A percentile compares a stretch with the other conserved stretches of the same genome.
These are phyloP conservation scores for Parascedosporium putredinis DNA, from an alignment of 2,329 filamentous ascomycete genomes.

Conservation along the genomic window DNA sequence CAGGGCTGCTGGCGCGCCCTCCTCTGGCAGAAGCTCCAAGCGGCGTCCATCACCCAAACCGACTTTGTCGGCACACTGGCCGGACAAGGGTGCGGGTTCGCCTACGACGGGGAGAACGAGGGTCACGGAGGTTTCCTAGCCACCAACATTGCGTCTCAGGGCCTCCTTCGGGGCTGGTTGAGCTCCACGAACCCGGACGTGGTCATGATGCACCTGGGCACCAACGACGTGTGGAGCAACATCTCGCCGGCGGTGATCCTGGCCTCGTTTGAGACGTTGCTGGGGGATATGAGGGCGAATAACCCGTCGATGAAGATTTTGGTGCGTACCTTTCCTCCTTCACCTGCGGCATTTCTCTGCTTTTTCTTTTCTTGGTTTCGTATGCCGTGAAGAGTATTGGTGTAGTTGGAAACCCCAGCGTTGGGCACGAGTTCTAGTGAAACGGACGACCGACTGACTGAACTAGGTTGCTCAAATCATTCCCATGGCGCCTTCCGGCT, in stretches of 20 bases:
- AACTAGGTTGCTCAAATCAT: conserved; percentile 20
- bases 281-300: conserved; percentile 7
- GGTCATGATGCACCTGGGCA: conserved; percentile 35
- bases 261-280: conserved; percentile 1
- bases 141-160: conserved; percentile 29
- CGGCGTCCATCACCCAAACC: conserved; percentile 23
- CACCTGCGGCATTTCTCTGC: neutral
- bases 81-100: conserved; percentile 23
- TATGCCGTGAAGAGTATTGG: neutral
- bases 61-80: conserved; percentile 31
- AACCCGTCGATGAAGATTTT: conserved; percentile 6
- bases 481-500: conserved; percentile 20
- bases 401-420: no score
- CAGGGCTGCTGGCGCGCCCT: conserved; percentile 29
- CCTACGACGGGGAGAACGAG: conserved; percentile 27
- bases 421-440: no score
- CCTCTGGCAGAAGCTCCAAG: conserved; percentile 28
- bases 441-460: neutral
- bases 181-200: conserved; percentile 26
- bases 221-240: conserved; percentile 26
- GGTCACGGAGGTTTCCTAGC: conserved; percentile 32
- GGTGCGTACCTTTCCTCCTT: conserved; percentile 2
- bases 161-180: conserved; percentile 28
- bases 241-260: neutral
- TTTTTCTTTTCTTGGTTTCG: neutral